Evolutionary conservation across 2,329 filamentous ascomycete genomes (phyloP).

Genomic region (Aspergillus sp.): DNA sequence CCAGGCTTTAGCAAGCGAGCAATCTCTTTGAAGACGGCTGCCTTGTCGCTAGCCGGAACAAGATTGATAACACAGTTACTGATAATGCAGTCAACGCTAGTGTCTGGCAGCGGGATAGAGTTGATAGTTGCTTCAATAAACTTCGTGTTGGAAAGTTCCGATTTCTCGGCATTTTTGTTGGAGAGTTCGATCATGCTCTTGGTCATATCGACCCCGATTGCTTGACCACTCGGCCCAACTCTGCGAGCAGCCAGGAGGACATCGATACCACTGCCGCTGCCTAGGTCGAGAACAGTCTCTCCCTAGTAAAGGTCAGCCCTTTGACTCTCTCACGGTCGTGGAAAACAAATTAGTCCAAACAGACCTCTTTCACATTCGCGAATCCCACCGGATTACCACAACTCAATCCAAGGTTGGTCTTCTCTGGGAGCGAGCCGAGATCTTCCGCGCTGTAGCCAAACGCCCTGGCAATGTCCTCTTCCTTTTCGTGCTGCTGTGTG

Average conservation of each 20-base stretch:
- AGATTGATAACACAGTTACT: conserved; percentile 66
- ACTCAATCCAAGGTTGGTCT: conserved; percentile 54
- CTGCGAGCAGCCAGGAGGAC: conserved; percentile 55
- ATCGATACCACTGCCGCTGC: conserved; percentile 60
- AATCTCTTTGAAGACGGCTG: conserved; percentile 58
- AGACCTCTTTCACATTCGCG: conserved; percentile 48
- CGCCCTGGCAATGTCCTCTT: conserved; percentile 47
- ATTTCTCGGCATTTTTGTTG: conserved; percentile 44
- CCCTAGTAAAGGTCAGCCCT: conserved; percentile 58
- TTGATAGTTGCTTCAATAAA: conserved; percentile 57
- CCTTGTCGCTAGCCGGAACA: conserved; percentile 55
- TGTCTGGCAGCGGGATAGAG: conserved; percentile 44
- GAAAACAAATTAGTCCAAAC: conserved; percentile 35
- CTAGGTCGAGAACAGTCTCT: conserved; percentile 59
- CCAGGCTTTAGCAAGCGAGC: conserved; percentile 57
- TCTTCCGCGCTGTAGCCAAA: conserved; percentile 56
- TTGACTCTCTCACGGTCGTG: conserved; percentile 54
- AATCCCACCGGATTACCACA: conserved; percentile 56
- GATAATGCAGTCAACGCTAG: conserved; percentile 57
- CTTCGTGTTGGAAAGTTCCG: conserved; percentile 45
- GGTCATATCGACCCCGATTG: conserved; percentile 62
- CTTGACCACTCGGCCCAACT: conserved; percentile 51
- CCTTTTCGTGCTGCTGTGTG: conserved; percentile 27
- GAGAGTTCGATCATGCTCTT: conserved; percentile 53
- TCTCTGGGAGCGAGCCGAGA: conserved; percentile 46